Evolutionary conservation across 495 filamentous ascomycete species (phyloP), one percentile per base, ranked within the genome.

Genomic region (Penicillium taxi): DNA sequence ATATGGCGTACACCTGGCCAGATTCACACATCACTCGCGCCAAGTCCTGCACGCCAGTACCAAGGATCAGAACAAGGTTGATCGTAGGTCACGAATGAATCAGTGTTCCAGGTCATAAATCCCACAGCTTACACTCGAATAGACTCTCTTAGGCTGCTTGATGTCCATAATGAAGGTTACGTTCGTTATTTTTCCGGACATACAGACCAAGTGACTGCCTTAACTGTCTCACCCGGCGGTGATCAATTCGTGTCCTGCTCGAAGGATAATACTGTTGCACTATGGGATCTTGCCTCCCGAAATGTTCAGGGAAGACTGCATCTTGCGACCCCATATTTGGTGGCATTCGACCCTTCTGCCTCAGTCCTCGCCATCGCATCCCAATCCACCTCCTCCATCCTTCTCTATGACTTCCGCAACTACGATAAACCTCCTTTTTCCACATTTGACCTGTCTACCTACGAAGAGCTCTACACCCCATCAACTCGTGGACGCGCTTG

Each of bases 171-270:
- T 49, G 94, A 95, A 63, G 78, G 77, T 19, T 99, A 90, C 53
- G 77, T 96, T 39, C 82, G 93, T 33, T 99, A 99, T 63, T 96
- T 96, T 53, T 77, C 79, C 17, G 91, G 88, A 28, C 91, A 96
- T 62, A 80, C 80, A 17, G 79, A 72, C 13, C 64, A 80, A 15
- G 91, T 99, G 9, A 96, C 89, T 15, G 81, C 67, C 37, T 69
- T 99, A 9, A 69, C 82, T 6, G 50, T 72, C 14, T 68, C 65
- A 9, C 72, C 63, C 63, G 77, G 81, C 17, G 74, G 74, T 42
- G 91, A 99, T 58, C 75, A 82, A 39, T 96, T 96, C 66, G 75
- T 99, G 30, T 96, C 90, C 24, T 89, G 83, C 59, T 80, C 78
- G 46, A 75, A 81, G 42, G 91, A 99, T 58, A 78, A 89, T 56